Percentiles rank a stretch among this genome's conserved stretches.
Evolutionary conservation across 805 yeast species (phyloP).

Genomic region (Komagataella pastoris): DNA sequence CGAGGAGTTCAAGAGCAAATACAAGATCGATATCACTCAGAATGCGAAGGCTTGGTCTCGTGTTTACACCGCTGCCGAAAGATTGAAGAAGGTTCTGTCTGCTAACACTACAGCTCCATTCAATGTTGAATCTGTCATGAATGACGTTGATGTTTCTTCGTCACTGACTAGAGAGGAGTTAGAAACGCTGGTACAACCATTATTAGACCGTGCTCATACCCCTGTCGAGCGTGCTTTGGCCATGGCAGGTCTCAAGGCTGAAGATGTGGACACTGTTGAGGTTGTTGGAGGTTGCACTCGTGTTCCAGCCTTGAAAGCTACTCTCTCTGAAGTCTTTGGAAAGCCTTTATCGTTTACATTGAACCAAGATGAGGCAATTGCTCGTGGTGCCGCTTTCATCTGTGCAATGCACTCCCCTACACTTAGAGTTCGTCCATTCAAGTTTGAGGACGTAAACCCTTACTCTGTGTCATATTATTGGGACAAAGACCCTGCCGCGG

Average conservation of each 20-base stretch:
- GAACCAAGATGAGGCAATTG: constrained; percentile 98
- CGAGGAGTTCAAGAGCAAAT: constrained; percentile 79
- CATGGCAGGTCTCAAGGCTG: constrained; percentile 60
- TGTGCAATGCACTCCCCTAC: constrained; percentile 99
- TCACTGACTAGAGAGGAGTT: constrained; percentile 82
- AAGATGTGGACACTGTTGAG: constrained; percentile 82
- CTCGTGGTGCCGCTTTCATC: constrained; percentile 97
- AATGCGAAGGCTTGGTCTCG: constrained; percentile 95
- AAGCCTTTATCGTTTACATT: constrained; percentile 84
- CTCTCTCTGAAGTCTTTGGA: constrained; percentile 67
- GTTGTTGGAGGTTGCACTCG: constrained; percentile 98
- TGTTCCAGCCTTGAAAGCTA: constrained; percentile 85
- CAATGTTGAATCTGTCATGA: constrained; percentile 91
- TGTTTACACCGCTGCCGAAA: constrained; percentile 84
- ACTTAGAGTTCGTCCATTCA: constrained; percentile 96
- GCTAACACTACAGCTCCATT: constrained; percentile 94
- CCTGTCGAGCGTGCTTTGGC: constrained; percentile 78
- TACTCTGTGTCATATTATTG: constrained; percentile 89
- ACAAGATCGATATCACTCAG: constrained; percentile 82
- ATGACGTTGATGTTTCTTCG: constrained; percentile 91
- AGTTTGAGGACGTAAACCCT: constrained; percentile 89
- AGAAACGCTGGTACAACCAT: constrained; percentile 79
- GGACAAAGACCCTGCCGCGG: constrained; percentile 67
- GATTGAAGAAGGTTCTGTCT: constrained; percentile 87
- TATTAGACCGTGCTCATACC: constrained; percentile 57